Base-by-base conservation (phyloP, 495 filamentous ascomycete species). In the Penicillium atrosanguineum region DNA sequence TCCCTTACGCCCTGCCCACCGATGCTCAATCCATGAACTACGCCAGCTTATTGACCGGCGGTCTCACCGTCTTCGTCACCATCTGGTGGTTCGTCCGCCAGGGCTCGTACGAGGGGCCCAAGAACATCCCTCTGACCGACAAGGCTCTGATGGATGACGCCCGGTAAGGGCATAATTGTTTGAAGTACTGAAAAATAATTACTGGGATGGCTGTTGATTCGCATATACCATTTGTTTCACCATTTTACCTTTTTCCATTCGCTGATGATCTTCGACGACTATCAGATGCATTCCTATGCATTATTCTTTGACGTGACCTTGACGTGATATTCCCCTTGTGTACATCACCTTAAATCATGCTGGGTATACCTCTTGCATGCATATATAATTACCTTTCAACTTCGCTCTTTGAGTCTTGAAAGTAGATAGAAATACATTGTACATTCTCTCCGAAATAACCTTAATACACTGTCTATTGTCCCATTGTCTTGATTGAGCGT, bases 1-100 rank as follows among this genome's bases (percentile, higher is more conserved):
- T 93, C 71, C 89, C 87, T 2, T 87, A 79, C 57, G 63, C 63
- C 1, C 55, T 84, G 45, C 86, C 87, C 0, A 77, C 78, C 1
- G 71, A 73, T 2, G 77, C 75, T 2, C 67, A 70, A 15, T 75
- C 72, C 4, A 90, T 91, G 87, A 91, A 90, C 61, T 91, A 88
- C 62, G 83, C 86, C 38, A 79, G 78, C 60, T 71, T 88, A 11
- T 86, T 89, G 50, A 76, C 84, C 12, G 83, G 76, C 8, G 86
- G 86, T 2, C 65, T 85, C 42, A 64, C 83, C 0, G 64, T 79
- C 11, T 67, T 81, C 29, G 64, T 77, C 16, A 60, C 61, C 14
- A 50, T 66, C 31, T 73, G 71, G 67, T 79, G 73, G 73, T 64
- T 74, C 42, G 29, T 71, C 44, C 69, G 68, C 51, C 60, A 63